A percentile compares a stretch with the other conserved stretches of the same genome.
phyloP scores from a whole-genome alignment of 306 rosid genomes.

The Vicia sativa region DNA sequence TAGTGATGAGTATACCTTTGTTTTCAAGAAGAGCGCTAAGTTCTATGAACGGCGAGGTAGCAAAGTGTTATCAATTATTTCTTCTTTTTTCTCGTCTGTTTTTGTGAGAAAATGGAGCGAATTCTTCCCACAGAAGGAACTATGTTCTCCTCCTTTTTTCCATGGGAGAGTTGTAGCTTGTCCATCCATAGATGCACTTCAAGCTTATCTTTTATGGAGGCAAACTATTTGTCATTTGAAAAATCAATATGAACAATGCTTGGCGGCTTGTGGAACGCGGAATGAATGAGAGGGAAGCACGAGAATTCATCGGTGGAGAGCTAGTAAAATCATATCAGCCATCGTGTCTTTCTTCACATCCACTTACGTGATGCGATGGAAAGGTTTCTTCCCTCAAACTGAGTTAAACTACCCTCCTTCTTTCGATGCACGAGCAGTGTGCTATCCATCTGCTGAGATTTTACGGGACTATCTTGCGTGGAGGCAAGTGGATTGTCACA shows the following conservation, averaged over 20 bases:
- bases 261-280: constrained; percentile 71
- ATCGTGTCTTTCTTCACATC: constrained; percentile 76
- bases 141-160: constrained; percentile 62
- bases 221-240: constrained; percentile 71
- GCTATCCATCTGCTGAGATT: constrained; percentile 75
- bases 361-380: constrained; percentile 65
- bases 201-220: constrained; percentile 80
- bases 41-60: constrained; percentile 79
- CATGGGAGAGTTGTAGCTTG: constrained; percentile 61
- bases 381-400: constrained; percentile 51
- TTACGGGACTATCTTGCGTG: constrained; percentile 78
- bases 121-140: constrained; percentile 57
- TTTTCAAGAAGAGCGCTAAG: constrained; percentile 71
- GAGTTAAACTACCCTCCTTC: constrained; percentile 67
- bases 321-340: constrained; percentile 61
- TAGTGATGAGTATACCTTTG: constrained; percentile 69
- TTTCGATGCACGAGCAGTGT: constrained; percentile 84
- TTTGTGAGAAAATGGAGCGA: constrained; percentile 67
- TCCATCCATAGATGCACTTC: constrained; percentile 72
- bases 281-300: constrained; percentile 60
- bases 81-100: constrained; percentile 69
- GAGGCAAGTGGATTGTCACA: constrained; percentile 97
- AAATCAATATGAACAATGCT: constrained; percentile 64
- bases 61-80: constrained; percentile 69
- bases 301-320: constrained; percentile 51